Conservation (phyloP, 257 asterid species). For the Gardenia jasminoides region DNA sequence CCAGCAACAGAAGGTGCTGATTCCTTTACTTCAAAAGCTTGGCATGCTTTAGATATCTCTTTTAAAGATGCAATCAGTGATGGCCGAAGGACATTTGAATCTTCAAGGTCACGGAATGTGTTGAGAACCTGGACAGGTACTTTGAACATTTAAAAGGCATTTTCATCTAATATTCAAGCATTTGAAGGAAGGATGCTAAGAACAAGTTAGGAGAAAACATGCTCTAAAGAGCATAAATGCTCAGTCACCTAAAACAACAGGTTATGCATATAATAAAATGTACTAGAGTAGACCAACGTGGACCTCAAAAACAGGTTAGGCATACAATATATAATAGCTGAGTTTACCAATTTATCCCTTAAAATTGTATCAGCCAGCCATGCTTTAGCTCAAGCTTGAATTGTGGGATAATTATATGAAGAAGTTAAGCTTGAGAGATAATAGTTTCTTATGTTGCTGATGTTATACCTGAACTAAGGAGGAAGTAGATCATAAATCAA, state of each 20-base stretch:
- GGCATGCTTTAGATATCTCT: constrained; percentile 77
- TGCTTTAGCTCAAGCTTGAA: neutral
- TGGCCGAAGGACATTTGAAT: constrained; percentile 75
- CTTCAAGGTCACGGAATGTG: constrained; percentile 82
- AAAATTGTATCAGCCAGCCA: neutral
- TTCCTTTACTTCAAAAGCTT: constrained; percentile 84
- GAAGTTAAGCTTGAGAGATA: neutral
- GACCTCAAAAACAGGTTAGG: neutral
- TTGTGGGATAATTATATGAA: neutral
- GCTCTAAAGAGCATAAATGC: neutral
- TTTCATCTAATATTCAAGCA: neutral
- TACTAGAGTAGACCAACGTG: too few species aligned
- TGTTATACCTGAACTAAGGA: neutral
- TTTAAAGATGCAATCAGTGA: constrained; percentile 73
- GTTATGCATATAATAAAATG: neutral
- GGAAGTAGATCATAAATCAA: neutral
- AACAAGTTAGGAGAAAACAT: neutral
- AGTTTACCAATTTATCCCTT: neutral
- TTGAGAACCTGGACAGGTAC: constrained; percentile 59
- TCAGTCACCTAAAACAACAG: neutral
- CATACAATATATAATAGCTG: neutral
- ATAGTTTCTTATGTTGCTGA: neutral
- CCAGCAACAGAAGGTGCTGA: constrained; percentile 92
- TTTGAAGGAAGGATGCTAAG: neutral
- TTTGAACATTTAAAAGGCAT: neutral